Base-by-base conservation (phyloP, 225 moss, liverwort and hornwort species). In the Sphagnum contortum region DNA sequence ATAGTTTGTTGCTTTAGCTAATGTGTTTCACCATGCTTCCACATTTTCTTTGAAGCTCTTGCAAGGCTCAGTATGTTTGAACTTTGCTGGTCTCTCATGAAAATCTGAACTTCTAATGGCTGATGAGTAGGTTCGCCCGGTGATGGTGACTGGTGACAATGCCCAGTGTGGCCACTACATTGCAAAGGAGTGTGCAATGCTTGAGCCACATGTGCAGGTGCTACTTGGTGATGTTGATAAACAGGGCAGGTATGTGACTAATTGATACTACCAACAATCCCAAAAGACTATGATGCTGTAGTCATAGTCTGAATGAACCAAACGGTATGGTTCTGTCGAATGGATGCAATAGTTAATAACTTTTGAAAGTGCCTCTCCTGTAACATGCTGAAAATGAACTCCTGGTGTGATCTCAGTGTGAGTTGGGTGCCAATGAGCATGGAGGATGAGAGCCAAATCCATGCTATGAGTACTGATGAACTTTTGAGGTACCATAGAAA, bases 121-220 rank as follows among this genome's bases (percentile, higher is more conserved):
- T 53, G 63, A 29, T 51, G 61, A 63, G 64, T 77, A 93, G 93
- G 87, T 94, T 70, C 88, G 94, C 8, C 83, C 94, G 10, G 67
- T 94, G 64, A 94, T 94, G 94, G 90, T 94, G 69, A 94, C 94
- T 1, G 94, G 94, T 45, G 90, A 90, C 63, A 90, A 90, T 66
- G 94, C 94, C 57, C 94, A 90, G 64, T 90, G 88, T 76, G 94
- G 90, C 50, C 80, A 88, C 64, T 94, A 87, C 54, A 82, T 94
- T 72, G 84, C 90, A 44, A 85, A 75, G 73, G 60, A 86, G 67
- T 82, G 79, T 71, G 74, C 61, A 70, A 76, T 92, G 78, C 60
- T 89, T 72, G 84, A 87, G 5, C 80, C 82, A 50, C 73, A 78
- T 67, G 89, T 85, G 44, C 57, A 56, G 5, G 77, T 92, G 59